phyloP scores from a whole-genome alignment of 202 grass and related monocot species.

The Sporobolus alterniflorus region DNA sequence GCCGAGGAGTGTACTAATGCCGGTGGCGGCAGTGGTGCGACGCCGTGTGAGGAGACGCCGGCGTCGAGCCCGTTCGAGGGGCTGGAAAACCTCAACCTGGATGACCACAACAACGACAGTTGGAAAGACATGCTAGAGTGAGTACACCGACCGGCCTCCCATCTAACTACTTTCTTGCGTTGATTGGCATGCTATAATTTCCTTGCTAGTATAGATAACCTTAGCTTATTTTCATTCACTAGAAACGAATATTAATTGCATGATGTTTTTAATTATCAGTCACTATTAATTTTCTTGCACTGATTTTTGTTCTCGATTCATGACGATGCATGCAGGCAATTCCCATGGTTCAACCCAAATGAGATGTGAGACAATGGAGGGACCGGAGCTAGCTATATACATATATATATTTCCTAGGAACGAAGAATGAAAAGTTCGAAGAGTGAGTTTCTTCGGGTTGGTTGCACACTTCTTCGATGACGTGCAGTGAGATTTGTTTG shows the following conservation, averaged over 20 bases:
- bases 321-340: slow-evolving; percentile 62
- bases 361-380: neutral
- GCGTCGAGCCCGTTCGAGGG: slow-evolving; percentile 63
- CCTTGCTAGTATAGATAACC: neutral
- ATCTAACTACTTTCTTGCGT: too few species aligned
- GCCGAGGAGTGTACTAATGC: slow-evolving; percentile 19
- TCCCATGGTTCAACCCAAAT: slow-evolving; percentile 55
- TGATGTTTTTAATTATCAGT: neutral
- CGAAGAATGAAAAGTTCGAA: neutral
- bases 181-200: neutral
- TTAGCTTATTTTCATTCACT: neutral
- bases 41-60: slow-evolving; percentile 37
- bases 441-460: slow-evolving; percentile 26
- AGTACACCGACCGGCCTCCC: slow-evolving; percentile 8
- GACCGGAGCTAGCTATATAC: too few species aligned
- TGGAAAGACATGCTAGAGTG: slow-evolving; percentile 84
- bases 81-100: slow-evolving; percentile 54
- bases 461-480: slow-evolving; percentile 52
- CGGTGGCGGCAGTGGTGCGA: neutral
- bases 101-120: slow-evolving; percentile 51
- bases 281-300: neutral
- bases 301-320: neutral
- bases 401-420: slow-evolving; percentile 31
- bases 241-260: neutral
- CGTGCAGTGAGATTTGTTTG: slow-evolving; percentile 46